These are phyloP conservation scores for Solanum boliviense DNA, from an alignment of 257 asterid species.

Conservation along the genomic window DNA sequence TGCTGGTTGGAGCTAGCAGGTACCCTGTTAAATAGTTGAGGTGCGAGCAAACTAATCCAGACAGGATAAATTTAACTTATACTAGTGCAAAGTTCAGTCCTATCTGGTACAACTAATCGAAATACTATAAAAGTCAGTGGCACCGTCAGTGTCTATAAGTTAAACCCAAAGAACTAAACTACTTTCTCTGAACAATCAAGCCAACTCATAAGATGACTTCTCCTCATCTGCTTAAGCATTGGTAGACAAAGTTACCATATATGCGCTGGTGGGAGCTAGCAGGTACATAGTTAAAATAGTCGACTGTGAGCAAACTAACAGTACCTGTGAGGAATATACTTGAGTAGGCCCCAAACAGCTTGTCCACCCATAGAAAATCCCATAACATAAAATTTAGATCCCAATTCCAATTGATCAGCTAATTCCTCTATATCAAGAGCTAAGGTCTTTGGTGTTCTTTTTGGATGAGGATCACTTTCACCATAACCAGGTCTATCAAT, in stretches of 20 bases:
- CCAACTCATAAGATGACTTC: background rate
- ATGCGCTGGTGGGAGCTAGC: background rate
- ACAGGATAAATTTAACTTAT: too few relatives aligned
- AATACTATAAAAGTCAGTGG: background rate
- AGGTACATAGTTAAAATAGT: background rate
- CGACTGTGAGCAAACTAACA: background rate
- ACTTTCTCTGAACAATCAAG: background rate
- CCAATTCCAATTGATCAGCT: slow-evolving; percentile 76
- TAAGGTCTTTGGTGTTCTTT: slow-evolving; percentile 43
- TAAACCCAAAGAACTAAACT: background rate
- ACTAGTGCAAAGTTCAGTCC: too few relatives aligned
- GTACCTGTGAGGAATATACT: slow-evolving; percentile 88
- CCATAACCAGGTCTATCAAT: slow-evolving; percentile 96
- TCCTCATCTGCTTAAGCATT: background rate
- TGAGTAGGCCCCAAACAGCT: slow-evolving; percentile 76
- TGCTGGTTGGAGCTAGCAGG: too few relatives aligned
- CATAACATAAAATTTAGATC: slow-evolving; percentile 53
- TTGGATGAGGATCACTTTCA: slow-evolving; percentile 82
- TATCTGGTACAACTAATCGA: too few relatives aligned
- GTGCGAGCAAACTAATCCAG: background rate
- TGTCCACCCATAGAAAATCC: slow-evolving; percentile 95
- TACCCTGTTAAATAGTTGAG: background rate
- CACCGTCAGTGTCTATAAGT: background rate
- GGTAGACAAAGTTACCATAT: background rate
- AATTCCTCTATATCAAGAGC: slow-evolving; percentile 75